Percentiles rank a stretch among this genome's conserved stretches.
Evolutionary conservation across 2,329 filamentous ascomycete genomes (phyloP).

Genomic region (Aspergillus calidoustus): DNA sequence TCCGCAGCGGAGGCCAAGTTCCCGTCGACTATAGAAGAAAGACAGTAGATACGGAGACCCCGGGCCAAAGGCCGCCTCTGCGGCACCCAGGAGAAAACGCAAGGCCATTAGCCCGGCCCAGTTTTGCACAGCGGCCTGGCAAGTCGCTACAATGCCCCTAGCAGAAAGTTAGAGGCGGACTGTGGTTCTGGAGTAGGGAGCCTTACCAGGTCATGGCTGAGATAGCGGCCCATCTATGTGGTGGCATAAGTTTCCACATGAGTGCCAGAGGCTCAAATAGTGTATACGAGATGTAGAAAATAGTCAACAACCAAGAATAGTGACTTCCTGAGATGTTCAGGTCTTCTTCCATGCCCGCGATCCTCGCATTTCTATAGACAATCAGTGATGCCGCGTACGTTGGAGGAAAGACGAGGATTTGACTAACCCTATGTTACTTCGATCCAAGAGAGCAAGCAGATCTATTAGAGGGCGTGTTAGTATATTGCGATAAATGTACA

Average conservation of each 20-base stretch:
- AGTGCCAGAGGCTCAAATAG: conserved; percentile 47
- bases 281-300: conserved; percentile 59
- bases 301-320: conserved; percentile 57
- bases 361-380: conserved; percentile 54
- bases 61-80: conserved; percentile 53
- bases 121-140: conserved; percentile 50
- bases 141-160: conserved; percentile 53
- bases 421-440: conserved; percentile 55
- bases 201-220: conserved; percentile 48
- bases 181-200: conserved; percentile 20
- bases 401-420: too few species aligned
- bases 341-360: conserved; percentile 58
- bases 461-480: conserved; percentile 35
- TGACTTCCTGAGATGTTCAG: conserved; percentile 52
- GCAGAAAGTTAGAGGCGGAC: conserved; percentile 16
- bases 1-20: conserved; percentile 61
- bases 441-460: conserved; percentile 54
- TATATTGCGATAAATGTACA: background rate
- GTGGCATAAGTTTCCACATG: conserved; percentile 51
- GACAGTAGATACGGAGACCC: conserved; percentile 57
- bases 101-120: conserved; percentile 56
- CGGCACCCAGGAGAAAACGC: conserved; percentile 53
- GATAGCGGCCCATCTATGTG: conserved; percentile 50
- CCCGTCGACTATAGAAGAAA: conserved; percentile 64
- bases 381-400: conserved; percentile 14